These are phyloP conservation scores for Leishmania tropica DNA, from an alignment of 208 protist species.

Conservation along the genomic window DNA sequence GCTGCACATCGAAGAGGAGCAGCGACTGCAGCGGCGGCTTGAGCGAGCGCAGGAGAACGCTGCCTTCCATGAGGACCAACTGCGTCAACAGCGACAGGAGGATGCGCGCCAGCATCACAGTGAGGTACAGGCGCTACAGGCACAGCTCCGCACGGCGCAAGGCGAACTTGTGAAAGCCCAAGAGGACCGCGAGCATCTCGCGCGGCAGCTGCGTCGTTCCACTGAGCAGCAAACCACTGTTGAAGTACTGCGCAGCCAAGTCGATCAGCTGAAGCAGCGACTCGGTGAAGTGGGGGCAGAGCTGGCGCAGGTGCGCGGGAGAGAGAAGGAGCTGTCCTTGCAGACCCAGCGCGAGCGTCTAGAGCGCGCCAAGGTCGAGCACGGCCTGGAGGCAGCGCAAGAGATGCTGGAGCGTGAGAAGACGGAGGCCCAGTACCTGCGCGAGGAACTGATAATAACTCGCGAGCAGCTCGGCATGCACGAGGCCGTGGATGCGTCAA, in stretches of 20 bases:
- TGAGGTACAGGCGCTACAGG: constrained; percentile 51
- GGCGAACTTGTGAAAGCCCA: constrained; percentile 28
- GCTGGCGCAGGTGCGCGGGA: constrained; percentile 38
- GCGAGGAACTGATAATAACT: constrained; percentile 49
- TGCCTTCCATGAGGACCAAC: constrained; percentile 44
- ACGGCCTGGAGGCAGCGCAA: constrained; percentile 34
- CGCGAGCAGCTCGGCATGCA: constrained; percentile 40
- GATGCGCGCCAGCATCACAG: constrained; percentile 35
- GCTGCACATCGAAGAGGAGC: constrained; percentile 42
- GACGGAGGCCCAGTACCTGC: constrained; percentile 35
- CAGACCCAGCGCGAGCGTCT: constrained; percentile 42
- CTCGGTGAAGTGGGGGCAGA: constrained; percentile 60
- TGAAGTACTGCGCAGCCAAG: constrained; percentile 54
- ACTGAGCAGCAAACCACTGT: constrained; percentile 49
- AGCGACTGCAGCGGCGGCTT: constrained; percentile 61
- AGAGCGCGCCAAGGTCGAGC: constrained; percentile 36
- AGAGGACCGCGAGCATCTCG: constrained; percentile 44
- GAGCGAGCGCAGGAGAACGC: constrained; percentile 58
- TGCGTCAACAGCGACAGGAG: constrained; percentile 52
- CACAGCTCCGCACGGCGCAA: constrained; percentile 41
- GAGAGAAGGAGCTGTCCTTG: constrained; percentile 49
- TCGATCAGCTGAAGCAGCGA: constrained; percentile 60
- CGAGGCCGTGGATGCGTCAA: constrained; percentile 27
- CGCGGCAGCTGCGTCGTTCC: constrained; percentile 39
- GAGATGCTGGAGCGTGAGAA: constrained; percentile 22